Percentiles rank a stretch among this genome's conserved stretches.
phyloP scores from a whole-genome alignment of 1,284 basidiomycete genomes.

The Leccinum solheimii region DNA sequence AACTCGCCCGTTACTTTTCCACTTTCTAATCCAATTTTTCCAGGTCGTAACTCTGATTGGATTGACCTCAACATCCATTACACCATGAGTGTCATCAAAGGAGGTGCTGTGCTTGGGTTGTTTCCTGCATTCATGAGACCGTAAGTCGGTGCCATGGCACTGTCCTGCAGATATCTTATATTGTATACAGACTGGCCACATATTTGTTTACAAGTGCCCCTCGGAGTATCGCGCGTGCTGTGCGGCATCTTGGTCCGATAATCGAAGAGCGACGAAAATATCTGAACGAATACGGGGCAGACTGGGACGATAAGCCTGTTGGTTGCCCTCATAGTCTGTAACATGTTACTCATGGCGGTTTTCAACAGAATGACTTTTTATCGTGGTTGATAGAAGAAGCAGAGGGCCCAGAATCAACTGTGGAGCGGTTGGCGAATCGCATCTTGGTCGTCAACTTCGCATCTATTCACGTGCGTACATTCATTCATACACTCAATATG shows the following conservation, averaged over 20 bases:
- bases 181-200: slow-evolving; percentile 1
- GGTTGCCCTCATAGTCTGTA: slow-evolving; percentile 3
- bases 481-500: slow-evolving; percentile 16
- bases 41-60: slow-evolving; percentile 45
- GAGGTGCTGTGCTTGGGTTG: slow-evolving; percentile 28
- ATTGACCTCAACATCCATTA: slow-evolving; percentile 37
- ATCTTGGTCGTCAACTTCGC: slow-evolving; percentile 40
- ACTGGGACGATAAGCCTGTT: slow-evolving; percentile 42
- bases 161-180: background rate
- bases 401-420: slow-evolving; percentile 30
- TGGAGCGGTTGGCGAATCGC: slow-evolving; percentile 33
- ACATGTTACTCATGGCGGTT: slow-evolving; percentile 3
- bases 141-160: slow-evolving; percentile 28
- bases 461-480: slow-evolving; percentile 28
- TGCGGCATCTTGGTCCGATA: slow-evolving; percentile 36
- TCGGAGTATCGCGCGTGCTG: slow-evolving; percentile 3
- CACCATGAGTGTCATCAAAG: slow-evolving; percentile 33
- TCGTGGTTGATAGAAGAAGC: slow-evolving; percentile 44
- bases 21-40: background rate
- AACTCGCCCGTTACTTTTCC: background rate
- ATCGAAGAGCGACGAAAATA: slow-evolving; percentile 39
- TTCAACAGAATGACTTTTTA: slow-evolving; percentile 36
- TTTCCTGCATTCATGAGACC: slow-evolving; percentile 42
- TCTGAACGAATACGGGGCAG: slow-evolving; percentile 34
- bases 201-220: background rate